Conservation (phyloP, 768 basidiomycete genomes). For the Vararia minispora region DNA sequence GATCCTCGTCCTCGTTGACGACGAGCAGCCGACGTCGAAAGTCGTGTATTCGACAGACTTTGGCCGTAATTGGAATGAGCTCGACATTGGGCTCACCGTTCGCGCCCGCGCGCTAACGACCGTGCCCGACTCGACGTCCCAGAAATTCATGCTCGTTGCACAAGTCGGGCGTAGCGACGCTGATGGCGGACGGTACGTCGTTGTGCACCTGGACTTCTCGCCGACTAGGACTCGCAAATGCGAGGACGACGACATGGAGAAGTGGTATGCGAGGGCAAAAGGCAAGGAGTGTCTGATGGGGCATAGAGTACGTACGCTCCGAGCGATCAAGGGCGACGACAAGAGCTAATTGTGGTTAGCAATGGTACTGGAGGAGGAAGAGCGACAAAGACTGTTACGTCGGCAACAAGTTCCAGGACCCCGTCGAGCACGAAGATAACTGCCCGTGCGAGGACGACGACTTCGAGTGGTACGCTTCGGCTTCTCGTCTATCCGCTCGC, state of each 20-base stretch:
- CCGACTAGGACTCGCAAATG: constrained; percentile 62
- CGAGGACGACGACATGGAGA: constrained; percentile 60
- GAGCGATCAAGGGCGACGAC: too few species aligned
- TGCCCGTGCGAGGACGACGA: constrained; percentile 83
- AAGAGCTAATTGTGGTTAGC: constrained; percentile 35
- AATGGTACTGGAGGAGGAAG: constrained; percentile 90
- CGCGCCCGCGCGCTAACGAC: constrained; percentile 75
- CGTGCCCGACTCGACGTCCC: constrained; percentile 90
- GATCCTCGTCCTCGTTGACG: constrained; percentile 71
- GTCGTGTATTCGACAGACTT: constrained; percentile 76
- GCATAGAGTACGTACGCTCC: constrained; percentile 50
- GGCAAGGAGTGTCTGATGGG: constrained; percentile 85
- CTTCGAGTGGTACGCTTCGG: constrained; percentile 71
- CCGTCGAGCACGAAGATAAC: constrained; percentile 68
- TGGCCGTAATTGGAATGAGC: constrained; percentile 72
- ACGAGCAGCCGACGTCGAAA: constrained; percentile 64
- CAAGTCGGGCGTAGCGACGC: constrained; percentile 56
- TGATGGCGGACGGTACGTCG: constrained; percentile 48
- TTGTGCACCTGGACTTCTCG: constrained; percentile 79
- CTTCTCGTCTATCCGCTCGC: neutral
- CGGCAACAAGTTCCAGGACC: constrained; percentile 82
- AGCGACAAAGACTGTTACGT: constrained; percentile 79
- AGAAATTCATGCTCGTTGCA: constrained; percentile 88
- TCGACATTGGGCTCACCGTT: constrained; percentile 58
- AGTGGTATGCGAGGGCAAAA: constrained; percentile 71